Evolutionary conservation across 108 stramenopile species (phyloP).

Genomic region (Skeletonema potamos): DNA sequence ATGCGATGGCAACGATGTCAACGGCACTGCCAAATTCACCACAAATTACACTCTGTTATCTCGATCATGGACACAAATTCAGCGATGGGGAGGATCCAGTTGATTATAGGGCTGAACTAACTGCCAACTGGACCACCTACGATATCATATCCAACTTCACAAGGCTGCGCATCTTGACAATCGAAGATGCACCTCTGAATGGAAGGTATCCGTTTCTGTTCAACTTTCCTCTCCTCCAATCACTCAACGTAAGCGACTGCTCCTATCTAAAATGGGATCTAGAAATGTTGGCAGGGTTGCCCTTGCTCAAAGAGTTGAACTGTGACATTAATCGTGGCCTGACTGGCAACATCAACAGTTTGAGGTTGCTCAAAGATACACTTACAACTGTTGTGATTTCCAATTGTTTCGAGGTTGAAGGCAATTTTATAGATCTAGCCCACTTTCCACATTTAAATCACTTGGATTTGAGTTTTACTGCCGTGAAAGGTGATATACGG

Average conservation of each 20-base stretch:
- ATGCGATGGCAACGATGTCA: not conserved
- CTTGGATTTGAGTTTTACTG: not conserved
- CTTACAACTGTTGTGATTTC: not conserved
- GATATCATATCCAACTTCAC: not conserved
- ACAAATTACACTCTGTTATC: not conserved
- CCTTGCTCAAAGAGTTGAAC: not conserved
- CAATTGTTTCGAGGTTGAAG: not conserved
- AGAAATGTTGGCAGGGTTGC: not conserved
- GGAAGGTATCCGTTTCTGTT: conserved; percentile 2
- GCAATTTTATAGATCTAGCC: not conserved
- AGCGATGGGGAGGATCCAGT: not conserved
- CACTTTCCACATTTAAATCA: not conserved
- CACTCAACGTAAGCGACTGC: not conserved
- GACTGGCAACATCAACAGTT: not conserved
- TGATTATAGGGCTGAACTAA: not conserved
- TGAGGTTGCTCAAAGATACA: not conserved
- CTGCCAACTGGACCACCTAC: not conserved
- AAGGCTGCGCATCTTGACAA: not conserved
- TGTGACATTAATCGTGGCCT: not conserved
- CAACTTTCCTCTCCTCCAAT: not conserved
- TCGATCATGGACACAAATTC: not conserved
- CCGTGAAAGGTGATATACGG: not conserved
- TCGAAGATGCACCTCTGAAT: not conserved
- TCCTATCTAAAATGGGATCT: not conserved
- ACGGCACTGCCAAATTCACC: not conserved